phyloP scores from a whole-genome alignment of 441 rosid species.

The Rhodomyrtus psidioides region DNA sequence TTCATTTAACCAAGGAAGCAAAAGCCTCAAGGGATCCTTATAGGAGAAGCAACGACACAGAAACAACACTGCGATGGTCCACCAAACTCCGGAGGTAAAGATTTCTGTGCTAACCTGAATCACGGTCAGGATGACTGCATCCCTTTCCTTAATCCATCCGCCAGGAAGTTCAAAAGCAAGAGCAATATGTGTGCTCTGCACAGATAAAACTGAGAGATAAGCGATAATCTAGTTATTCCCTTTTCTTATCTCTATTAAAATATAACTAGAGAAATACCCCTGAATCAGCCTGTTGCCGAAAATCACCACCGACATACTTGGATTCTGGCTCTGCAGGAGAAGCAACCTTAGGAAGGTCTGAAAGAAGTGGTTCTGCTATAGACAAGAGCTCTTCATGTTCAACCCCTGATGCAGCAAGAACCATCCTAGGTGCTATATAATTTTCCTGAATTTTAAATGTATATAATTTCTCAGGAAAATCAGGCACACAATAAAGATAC shows the following conservation, averaged over 20 bases:
- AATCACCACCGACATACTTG: conserved; percentile 11
- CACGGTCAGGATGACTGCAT: conserved; percentile 7
- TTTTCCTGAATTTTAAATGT: conserved; percentile 4
- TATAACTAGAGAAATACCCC: neutral
- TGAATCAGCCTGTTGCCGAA: conserved; percentile 9
- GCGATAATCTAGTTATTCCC: neutral
- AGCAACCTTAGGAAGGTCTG: conserved; percentile 4
- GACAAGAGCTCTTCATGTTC: conserved; percentile 12
- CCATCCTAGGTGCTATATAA: conserved; percentile 14
- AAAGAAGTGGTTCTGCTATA: conserved; percentile 8
- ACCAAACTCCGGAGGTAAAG: neutral
- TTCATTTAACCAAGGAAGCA: neutral
- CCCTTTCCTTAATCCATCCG: conserved; percentile 13
- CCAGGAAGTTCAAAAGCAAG: conserved; percentile 15
- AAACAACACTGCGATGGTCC: neutral
- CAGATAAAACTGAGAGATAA: neutral
- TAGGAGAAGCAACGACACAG: neutral
- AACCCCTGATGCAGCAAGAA: conserved; percentile 8
- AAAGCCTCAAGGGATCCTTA: neutral
- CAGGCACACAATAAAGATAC: neutral
- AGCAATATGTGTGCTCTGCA: conserved; percentile 8
- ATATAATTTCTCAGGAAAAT: neutral
- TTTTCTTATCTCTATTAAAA: neutral
- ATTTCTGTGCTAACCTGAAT: conserved; percentile 3
- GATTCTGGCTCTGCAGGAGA: neutral